Evolutionary conservation across 192 early-diverging fungal species (phyloP), one percentile per base, ranked within the genome.

Genomic region (Backusella sp.): DNA sequence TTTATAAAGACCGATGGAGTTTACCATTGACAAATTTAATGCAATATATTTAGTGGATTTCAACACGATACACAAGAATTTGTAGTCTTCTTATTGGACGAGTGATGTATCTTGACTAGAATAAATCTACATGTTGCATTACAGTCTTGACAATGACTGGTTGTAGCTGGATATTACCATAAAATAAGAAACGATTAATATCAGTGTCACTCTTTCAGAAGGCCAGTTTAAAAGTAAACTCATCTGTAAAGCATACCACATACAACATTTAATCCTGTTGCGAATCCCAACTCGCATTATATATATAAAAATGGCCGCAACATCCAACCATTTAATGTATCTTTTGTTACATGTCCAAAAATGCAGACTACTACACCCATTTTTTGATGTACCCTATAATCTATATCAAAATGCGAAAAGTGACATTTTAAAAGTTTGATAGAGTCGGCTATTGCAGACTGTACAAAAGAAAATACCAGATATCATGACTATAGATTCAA

Each of bases 61-160:
- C 94, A 94, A 76, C 93, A 94, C 73, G 92, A 96, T 81, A 95
- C 94, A 28, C 94, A 93, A 75, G 94, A 96, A 83, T 87, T 96
- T 15, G 79, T 95, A 49, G 88, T 84, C 17, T 95, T 90, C 44
- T 80, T 96, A 36, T 82, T 39, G 37, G 37, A 39, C 11, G 37
- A 39, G 11, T 39, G 9, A 39, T 39, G 37, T 8, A 39, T 39
- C 11, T 11, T 39, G 37, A 39, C 11, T 32, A 32, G 32, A 32
- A 39, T 3, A 11, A 39, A 39, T 39, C 37, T 39, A 11, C 37
- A 12, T 37, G 7, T 39, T 39, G 37, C 7, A 39, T 39, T 39
- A 39, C 11, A 11, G 37, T 12, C 37, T 39, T 39, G 37, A 39
- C 37, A 39, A 12, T 39, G 37, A 12, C 11, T 39, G 9, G 0